Percentiles rank a stretch among this genome's conserved stretches.
These are phyloP conservation scores for Melampsora occidentalis DNA, from an alignment of 1,284 basidiomycete genomes.

Conservation along the genomic window DNA sequence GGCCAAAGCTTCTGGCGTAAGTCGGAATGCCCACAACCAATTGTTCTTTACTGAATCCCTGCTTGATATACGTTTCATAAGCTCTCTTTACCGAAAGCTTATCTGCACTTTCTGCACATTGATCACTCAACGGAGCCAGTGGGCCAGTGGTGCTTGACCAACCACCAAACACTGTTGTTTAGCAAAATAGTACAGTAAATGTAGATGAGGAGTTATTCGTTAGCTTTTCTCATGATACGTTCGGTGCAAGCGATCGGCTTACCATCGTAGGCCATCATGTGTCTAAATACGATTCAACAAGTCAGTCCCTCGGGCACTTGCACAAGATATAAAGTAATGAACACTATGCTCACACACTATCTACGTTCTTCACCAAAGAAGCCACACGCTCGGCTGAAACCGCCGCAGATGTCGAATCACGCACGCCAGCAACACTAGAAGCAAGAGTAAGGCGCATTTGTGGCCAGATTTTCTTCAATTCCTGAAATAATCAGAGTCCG, in stretches of 20 bases:
- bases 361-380: constrained; percentile 13
- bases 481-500: not conserved
- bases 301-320: not conserved
- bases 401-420: constrained; percentile 11
- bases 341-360: constrained; percentile 27
- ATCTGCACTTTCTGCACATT: constrained; percentile 34
- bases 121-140: constrained; percentile 12
- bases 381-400: constrained; percentile 18
- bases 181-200: not conserved
- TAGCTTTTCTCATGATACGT: not conserved
- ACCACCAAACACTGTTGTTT: constrained; percentile 26
- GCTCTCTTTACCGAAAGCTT: constrained; percentile 28
- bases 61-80: constrained; percentile 13
- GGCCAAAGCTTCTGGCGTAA: constrained; percentile 28
- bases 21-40: constrained; percentile 25
- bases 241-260: not conserved
- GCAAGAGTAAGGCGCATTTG: constrained; percentile 12
- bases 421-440: constrained; percentile 19
- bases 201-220: not conserved
- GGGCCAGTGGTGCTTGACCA: constrained; percentile 38
- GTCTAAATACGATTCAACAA: constrained; percentile 1
- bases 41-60: constrained; percentile 31
- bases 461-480: constrained; percentile 34
- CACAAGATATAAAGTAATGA: not conserved
- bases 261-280: constrained; percentile 43